Evolutionary conservation across 1,284 basidiomycete genomes (phyloP).

Genomic region (Agaricales sp.): DNA sequence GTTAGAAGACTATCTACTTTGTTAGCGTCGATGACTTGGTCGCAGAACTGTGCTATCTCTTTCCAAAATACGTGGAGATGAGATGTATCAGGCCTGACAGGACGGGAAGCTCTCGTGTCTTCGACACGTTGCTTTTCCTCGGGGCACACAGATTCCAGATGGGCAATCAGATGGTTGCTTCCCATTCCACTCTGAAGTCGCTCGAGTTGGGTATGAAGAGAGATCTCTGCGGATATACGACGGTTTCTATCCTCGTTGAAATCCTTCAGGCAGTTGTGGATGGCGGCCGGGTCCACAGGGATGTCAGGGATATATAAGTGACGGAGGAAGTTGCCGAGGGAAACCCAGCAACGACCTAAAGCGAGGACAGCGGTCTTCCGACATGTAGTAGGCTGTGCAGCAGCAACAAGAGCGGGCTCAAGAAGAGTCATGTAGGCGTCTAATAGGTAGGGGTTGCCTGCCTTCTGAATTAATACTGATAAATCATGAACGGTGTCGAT

Average conservation of each 20-base stretch:
- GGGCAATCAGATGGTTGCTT: constrained; percentile 36
- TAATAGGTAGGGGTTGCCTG: not conserved
- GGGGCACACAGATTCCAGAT: constrained; percentile 20
- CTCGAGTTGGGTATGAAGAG: constrained; percentile 52
- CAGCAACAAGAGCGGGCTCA: not conserved
- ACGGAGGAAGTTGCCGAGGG: constrained; percentile 48
- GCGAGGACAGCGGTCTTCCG: constrained; percentile 7
- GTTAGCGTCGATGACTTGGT: constrained; percentile 37
- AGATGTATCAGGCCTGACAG: constrained; percentile 36
- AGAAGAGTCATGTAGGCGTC: not conserved
- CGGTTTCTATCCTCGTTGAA: constrained; percentile 40
- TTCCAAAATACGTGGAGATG: constrained; percentile 73
- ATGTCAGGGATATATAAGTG: constrained; percentile 79
- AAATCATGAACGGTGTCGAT: not conserved
- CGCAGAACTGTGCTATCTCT: constrained; percentile 67
- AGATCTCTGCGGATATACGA: constrained; percentile 41
- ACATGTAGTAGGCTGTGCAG: not conserved
- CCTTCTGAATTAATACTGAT: not conserved
- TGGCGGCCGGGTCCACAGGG: constrained; percentile 81
- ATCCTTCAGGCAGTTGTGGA: constrained; percentile 43
- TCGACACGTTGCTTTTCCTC: constrained; percentile 23
- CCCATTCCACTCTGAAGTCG: constrained; percentile 48
- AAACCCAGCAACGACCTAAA: constrained; percentile 59
- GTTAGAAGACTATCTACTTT: constrained; percentile 33
- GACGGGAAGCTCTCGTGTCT: constrained; percentile 18